Conservation (phyloP, 345 rosid species). For the Trapa incisa region DNA sequence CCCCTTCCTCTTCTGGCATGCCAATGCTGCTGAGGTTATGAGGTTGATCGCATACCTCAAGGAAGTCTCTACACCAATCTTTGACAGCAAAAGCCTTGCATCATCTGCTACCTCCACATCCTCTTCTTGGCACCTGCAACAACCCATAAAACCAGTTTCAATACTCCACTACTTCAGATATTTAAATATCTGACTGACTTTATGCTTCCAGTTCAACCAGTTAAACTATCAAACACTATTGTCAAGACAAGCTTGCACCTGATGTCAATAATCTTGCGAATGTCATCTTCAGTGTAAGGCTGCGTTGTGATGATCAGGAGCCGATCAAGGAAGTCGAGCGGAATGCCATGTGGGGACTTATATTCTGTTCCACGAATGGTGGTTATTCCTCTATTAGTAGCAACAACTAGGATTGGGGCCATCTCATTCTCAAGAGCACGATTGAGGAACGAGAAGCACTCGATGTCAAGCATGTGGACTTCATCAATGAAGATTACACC, state of each 20-base stretch:
- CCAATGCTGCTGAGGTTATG: conserved; percentile 66
- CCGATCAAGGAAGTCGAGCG: conserved; percentile 88
- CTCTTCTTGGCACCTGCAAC: conserved; percentile 60
- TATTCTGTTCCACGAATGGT: conserved; percentile 84
- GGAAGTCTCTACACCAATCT: conserved; percentile 79
- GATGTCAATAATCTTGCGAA: conserved; percentile 67
- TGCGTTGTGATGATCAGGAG: conserved; percentile 75
- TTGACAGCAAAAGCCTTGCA: conserved; percentile 62
- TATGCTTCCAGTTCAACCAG: not conserved
- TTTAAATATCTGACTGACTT: too few species aligned
- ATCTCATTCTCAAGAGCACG: conserved; percentile 95
- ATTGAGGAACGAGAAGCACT: conserved; percentile 95
- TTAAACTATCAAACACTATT: too few species aligned
- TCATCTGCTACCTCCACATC: conserved; percentile 80
- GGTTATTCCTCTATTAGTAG: conserved; percentile 88
- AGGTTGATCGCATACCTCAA: conserved; percentile 89
- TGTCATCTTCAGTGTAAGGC: conserved; percentile 73
- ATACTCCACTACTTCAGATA: too few species aligned
- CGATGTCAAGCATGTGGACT: conserved; percentile 95
- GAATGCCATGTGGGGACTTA: conserved; percentile 93
- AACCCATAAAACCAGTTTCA: not conserved
- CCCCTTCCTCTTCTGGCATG: conserved; percentile 81
- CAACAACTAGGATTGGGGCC: conserved; percentile 89
- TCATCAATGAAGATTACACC: conserved; percentile 96
- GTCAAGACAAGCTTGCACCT: conserved; percentile 14